These are phyloP conservation scores for Pulveroboletus sp. DNA, from an alignment of 768 basidiomycete species.

Conservation along the genomic window DNA sequence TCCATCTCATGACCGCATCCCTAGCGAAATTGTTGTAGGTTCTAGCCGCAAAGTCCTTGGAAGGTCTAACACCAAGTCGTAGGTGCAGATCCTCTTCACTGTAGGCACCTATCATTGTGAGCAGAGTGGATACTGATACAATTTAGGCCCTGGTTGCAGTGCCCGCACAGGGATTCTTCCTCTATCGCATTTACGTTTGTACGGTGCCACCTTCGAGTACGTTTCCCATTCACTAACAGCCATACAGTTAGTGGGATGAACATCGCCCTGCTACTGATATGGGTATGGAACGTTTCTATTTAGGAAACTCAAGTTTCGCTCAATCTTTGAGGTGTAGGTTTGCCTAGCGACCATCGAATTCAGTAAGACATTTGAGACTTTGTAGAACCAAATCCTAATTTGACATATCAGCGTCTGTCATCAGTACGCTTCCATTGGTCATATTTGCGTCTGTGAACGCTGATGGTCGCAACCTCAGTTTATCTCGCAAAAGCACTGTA, in stretches of 20 bases:
- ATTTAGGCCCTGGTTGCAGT: conserved; percentile 1
- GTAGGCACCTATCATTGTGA: neutral
- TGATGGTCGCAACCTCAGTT: neutral
- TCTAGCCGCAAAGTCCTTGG: neutral
- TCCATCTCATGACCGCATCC: neutral
- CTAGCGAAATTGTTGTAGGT: conserved; percentile 4
- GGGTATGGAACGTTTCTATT: neutral
- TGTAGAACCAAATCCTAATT: neutral
- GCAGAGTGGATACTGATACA: neutral
- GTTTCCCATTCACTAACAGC: neutral
- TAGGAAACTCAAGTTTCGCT: neutral
- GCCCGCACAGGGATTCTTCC: conserved; percentile 7
- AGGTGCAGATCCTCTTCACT: conserved; percentile 1
- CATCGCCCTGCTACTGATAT: neutral
- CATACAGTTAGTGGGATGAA: conserved; percentile 6
- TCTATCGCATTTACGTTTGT: conserved; percentile 14
- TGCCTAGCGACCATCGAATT: neutral
- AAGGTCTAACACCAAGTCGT: neutral
- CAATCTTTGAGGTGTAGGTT: neutral
- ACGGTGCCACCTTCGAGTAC: neutral
- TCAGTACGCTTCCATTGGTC: neutral
- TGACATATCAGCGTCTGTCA: neutral
- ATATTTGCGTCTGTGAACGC: neutral
- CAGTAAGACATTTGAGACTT: neutral
- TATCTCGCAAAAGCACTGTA: neutral